Conservation (phyloP, 2,329 filamentous ascomycete genomes). For the Dactylellina sp. region DNA sequence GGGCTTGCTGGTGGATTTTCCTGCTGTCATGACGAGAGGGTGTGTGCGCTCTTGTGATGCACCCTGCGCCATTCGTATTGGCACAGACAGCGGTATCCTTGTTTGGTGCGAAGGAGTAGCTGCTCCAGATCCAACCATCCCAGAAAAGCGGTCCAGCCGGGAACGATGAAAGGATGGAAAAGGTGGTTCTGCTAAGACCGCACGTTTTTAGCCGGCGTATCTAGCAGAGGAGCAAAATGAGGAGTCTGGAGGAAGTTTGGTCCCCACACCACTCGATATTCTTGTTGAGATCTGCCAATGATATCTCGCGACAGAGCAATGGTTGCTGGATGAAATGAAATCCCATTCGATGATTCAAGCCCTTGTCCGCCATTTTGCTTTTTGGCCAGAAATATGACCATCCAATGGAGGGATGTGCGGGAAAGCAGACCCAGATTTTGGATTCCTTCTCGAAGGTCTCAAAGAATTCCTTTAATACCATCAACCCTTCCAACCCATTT, state of each 20-base stretch:
- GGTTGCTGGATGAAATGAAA: constrained; percentile 49
- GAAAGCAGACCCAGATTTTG: constrained; percentile 45
- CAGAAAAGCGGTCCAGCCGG: constrained; percentile 45
- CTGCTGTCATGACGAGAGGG: constrained; percentile 26
- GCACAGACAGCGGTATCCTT: constrained; percentile 52
- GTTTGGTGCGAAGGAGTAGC: constrained; percentile 25
- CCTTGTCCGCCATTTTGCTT: constrained; percentile 41
- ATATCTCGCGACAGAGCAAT: constrained; percentile 29
- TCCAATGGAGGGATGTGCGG: constrained; percentile 37
- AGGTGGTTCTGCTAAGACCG: constrained; percentile 46
- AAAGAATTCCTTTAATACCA: constrained; percentile 52
- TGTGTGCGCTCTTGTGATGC: constrained; percentile 16
- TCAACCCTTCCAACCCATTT: constrained; percentile 28
- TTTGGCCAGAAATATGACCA: constrained; percentile 8
- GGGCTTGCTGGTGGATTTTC: not conserved
- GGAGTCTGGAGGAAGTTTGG: too few species aligned
- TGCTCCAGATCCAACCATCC: constrained; percentile 51
- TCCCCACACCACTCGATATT: constrained; percentile 33
- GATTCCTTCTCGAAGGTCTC: constrained; percentile 56
- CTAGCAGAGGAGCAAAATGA: constrained; percentile 25
- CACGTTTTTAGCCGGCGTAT: constrained; percentile 56
- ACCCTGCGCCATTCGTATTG: constrained; percentile 42
- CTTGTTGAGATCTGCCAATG: constrained; percentile 41
- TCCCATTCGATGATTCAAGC: constrained; percentile 34
- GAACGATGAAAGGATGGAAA: constrained; percentile 37